A percentile compares a stretch with the other conserved stretches of the same genome.
These are phyloP conservation scores for Pyrenochaeta sp. DNA, from an alignment of 2,329 filamentous ascomycete species.

Conservation along the genomic window DNA sequence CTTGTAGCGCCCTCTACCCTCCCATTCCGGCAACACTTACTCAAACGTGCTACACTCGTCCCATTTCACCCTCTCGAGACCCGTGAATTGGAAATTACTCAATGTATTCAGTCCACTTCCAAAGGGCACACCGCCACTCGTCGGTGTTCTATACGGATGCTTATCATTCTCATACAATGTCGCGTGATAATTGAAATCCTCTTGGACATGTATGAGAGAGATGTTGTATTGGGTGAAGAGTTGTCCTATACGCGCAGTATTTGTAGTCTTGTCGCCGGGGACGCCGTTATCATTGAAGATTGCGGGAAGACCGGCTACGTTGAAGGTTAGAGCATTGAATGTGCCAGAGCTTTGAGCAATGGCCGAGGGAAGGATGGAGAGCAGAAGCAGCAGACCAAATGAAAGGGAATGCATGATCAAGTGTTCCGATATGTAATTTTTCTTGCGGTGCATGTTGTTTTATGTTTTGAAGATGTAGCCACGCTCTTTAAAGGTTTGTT, in stretches of 20 bases:
- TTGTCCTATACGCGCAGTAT: conserved; percentile 65
- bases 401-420: conserved; percentile 22
- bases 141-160: conserved; percentile 68
- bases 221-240: conserved; percentile 66
- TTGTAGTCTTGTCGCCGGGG: conserved; percentile 68
- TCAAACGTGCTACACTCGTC: conserved; percentile 60
- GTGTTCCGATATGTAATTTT: background rate
- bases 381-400: conserved; percentile 8
- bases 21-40: conserved; percentile 12
- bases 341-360: conserved; percentile 46
- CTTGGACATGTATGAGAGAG: conserved; percentile 71
- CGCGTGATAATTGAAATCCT: conserved; percentile 73
- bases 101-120: conserved; percentile 72
- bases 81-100: conserved; percentile 65
- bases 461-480: background rate
- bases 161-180: conserved; percentile 68
- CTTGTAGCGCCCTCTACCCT: background rate
- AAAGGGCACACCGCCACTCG: conserved; percentile 70
- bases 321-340: conserved; percentile 65
- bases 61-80: conserved; percentile 68
- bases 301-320: conserved; percentile 67
- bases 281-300: conserved; percentile 68
- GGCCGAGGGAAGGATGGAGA: conserved; percentile 15
- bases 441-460: background rate
- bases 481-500: background rate